Percentiles rank a stretch among this genome's conserved stretches.
Evolutionary conservation across 1,284 basidiomycete species (phyloP).

Genomic region (Entoloma clypeatum): DNA sequence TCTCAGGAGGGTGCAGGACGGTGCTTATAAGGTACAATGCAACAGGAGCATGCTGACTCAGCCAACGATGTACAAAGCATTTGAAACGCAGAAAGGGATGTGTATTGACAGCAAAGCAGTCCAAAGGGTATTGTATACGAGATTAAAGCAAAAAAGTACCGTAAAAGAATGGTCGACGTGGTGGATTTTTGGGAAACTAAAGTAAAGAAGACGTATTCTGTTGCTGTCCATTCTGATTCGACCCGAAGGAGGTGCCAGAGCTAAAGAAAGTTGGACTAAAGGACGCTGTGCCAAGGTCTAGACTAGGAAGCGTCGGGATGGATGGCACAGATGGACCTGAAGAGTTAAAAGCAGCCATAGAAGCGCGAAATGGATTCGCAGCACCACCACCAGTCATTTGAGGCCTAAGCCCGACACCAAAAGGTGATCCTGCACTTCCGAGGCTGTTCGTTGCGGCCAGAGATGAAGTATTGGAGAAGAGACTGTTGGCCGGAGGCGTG

Average conservation of each 20-base stretch:
- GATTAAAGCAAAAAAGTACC: conserved; percentile 14
- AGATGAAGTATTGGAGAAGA: background rate
- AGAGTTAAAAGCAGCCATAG: conserved; percentile 39
- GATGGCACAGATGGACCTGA: conserved; percentile 9
- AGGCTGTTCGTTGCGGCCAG: background rate
- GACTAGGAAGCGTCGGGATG: conserved; percentile 14
- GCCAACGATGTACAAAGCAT: too few species aligned
- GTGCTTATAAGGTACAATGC: too few species aligned
- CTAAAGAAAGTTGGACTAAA: conserved; percentile 18
- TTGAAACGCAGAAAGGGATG: background rate
- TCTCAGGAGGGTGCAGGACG: too few species aligned
- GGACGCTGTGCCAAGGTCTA: conserved; percentile 8
- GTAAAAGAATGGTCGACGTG: conserved; percentile 4
- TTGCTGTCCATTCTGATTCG: conserved; percentile 20
- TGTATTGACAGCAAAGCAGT: too few species aligned
- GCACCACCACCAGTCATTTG: conserved; percentile 69
- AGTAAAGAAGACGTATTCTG: conserved; percentile 24
- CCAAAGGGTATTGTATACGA: too few species aligned
- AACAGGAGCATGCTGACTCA: too few species aligned
- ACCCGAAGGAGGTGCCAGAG: conserved; percentile 14
- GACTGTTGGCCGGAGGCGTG: conserved; percentile 1
- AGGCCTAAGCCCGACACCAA: conserved; percentile 52
- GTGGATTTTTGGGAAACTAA: conserved; percentile 14
- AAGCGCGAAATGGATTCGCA: conserved; percentile 75
- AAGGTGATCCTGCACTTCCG: conserved; percentile 4